Percentiles rank a stretch among this genome's conserved stretches.
These are phyloP conservation scores for Botrytis elliptica DNA, from an alignment of 2,329 filamentous ascomycete genomes.

Conservation along the genomic window DNA sequence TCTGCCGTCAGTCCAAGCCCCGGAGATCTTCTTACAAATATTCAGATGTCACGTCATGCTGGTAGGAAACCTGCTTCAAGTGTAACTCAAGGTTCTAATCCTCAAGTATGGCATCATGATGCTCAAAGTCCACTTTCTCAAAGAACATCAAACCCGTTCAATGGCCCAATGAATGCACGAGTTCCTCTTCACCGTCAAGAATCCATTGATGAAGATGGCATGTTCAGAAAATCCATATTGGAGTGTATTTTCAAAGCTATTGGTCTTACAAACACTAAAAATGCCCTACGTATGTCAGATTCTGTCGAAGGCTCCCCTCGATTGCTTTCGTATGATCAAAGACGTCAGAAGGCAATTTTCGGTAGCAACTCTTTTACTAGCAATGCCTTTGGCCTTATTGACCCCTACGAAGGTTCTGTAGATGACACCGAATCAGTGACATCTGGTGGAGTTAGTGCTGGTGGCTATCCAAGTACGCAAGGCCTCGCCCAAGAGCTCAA, in stretches of 20 bases:
- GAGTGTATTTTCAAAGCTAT: conserved; percentile 96
- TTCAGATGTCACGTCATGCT: conserved; percentile 64
- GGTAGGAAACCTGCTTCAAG: conserved; percentile 44
- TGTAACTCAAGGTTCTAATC: conserved; percentile 26
- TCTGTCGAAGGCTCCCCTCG: conserved; percentile 85
- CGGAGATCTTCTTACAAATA: conserved; percentile 78
- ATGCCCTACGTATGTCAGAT: conserved; percentile 62
- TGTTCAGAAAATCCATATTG: conserved; percentile 86
- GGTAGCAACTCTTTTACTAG: conserved; percentile 70
- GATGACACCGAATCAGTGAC: conserved; percentile 88
- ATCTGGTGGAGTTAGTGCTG: conserved; percentile 63
- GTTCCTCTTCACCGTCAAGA: conserved; percentile 68
- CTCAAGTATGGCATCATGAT: conserved; percentile 38
- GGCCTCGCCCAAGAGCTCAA: conserved; percentile 74
- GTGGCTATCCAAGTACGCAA: conserved; percentile 60
- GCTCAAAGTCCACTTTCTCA: conserved; percentile 43
- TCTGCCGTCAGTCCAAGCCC: conserved; percentile 54
- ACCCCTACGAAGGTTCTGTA: conserved; percentile 71
- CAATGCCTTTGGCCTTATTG: conserved; percentile 88
- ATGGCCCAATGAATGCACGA: conserved; percentile 48
- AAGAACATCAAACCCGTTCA: conserved; percentile 56
- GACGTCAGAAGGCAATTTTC: conserved; percentile 75
- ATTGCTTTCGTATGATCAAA: conserved; percentile 79
- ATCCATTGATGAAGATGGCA: conserved; percentile 78
- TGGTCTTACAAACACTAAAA: conserved; percentile 70